Percentiles rank a stretch among this genome's conserved stretches.
Evolutionary conservation across 129 eudicot genomes (phyloP).

Genomic region (Pulicaria dysenterica): DNA sequence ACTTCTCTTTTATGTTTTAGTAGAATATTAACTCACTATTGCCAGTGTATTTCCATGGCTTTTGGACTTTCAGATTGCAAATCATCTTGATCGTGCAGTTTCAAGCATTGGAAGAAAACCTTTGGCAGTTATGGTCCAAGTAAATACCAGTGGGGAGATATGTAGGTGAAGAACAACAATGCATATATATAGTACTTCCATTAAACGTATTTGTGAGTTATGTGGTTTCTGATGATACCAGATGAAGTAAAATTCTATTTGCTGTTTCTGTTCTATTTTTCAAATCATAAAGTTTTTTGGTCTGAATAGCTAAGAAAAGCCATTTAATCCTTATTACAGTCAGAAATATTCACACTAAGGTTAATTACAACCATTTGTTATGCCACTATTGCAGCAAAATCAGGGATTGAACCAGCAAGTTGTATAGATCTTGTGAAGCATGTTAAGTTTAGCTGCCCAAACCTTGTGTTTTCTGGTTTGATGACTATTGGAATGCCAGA

Average conservation of each 20-base stretch:
- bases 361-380: neutral
- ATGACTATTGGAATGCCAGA: conserved; percentile 99
- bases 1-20: neutral
- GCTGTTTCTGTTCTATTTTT: neutral
- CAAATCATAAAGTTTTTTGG: neutral
- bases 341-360: conserved; percentile 11
- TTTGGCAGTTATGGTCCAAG: conserved; percentile 89
- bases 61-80: conserved; percentile 68
- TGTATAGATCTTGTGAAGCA: conserved; percentile 85
- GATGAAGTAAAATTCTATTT: neutral
- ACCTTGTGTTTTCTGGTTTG: conserved; percentile 89
- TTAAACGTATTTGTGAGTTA: neutral
- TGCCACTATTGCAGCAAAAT: conserved; percentile 63
- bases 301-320: neutral
- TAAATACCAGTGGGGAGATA: conserved; percentile 90
- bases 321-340: too few relatives aligned
- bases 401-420: conserved; percentile 74
- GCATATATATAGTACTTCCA: neutral
- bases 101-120: conserved; percentile 74
- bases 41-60: conserved; percentile 25
- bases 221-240: neutral
- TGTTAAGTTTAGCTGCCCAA: conserved; percentile 64
- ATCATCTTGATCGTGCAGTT: conserved; percentile 85
- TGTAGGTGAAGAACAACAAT: conserved; percentile 43
- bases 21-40: conserved; percentile 24